Evolutionary conservation across 108 stramenopile genomes (phyloP).

Genomic region (Cafeteria roenbergensis): DNA sequence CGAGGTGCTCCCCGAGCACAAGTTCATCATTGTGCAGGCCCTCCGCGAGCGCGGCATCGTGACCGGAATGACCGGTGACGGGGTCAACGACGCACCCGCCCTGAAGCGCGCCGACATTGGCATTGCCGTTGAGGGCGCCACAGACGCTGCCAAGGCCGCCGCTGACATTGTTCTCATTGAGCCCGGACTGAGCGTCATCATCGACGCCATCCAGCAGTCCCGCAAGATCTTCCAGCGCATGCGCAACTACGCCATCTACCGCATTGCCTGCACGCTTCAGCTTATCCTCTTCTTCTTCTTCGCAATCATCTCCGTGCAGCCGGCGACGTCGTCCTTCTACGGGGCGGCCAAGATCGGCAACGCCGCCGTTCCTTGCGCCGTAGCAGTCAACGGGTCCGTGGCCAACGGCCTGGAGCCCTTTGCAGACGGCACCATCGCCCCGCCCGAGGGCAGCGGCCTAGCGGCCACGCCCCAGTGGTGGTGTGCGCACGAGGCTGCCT

Average conservation of each 20-base stretch:
- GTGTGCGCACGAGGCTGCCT: constrained; percentile 50
- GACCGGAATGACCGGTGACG: constrained; percentile 76
- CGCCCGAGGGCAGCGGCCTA: too few species aligned
- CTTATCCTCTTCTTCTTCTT: constrained; percentile 12
- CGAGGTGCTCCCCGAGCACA: constrained; percentile 59
- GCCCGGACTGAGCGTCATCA: constrained; percentile 60
- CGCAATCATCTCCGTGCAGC: neutral
- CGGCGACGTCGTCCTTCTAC: constrained; percentile 40
- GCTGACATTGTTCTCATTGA: constrained; percentile 66
- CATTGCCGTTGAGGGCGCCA: constrained; percentile 65
- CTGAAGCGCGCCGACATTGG: constrained; percentile 61
- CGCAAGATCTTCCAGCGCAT: constrained; percentile 36
- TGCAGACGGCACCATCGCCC: too few species aligned
- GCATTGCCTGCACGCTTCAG: constrained; percentile 32
- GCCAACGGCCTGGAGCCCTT: too few species aligned
- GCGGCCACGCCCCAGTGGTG: constrained; percentile 19
- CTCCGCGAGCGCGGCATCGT: constrained; percentile 38
- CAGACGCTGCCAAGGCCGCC: constrained; percentile 74
- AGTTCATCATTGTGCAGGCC: constrained; percentile 52
- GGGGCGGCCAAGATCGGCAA: too few species aligned
- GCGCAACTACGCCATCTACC: constrained; percentile 56
- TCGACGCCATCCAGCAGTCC: constrained; percentile 57
- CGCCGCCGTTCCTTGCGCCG: too few species aligned
- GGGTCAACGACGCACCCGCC: constrained; percentile 75
- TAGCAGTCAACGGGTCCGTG: too few species aligned